These are phyloP conservation scores for Coniella vitis DNA, from an alignment of 2,329 filamentous ascomycete species.

Conservation along the genomic window DNA sequence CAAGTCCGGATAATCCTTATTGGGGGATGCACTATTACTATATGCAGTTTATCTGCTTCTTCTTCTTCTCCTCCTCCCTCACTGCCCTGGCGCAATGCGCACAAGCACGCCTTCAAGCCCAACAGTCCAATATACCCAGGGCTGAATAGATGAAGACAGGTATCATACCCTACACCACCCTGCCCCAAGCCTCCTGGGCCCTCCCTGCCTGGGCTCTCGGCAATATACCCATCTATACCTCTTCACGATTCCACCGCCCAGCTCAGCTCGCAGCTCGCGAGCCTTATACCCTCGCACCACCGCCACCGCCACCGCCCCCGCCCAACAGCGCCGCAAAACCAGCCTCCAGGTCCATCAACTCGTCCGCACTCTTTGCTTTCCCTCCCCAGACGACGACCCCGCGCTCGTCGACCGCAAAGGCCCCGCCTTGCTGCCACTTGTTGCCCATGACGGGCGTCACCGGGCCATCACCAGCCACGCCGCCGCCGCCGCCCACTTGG, in stretches of 20 bases:
- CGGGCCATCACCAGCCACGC: slow-evolving; percentile 31
- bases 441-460: slow-evolving; percentile 41
- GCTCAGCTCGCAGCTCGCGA: too few species aligned
- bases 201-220: too few species aligned
- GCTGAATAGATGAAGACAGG: slow-evolving; percentile 2
- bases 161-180: too few species aligned
- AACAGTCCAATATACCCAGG: too few species aligned
- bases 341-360: slow-evolving; percentile 48
- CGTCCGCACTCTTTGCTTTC: slow-evolving; percentile 41
- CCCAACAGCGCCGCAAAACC: slow-evolving; percentile 30
- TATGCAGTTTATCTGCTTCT: slow-evolving; percentile 1
- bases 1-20: too few species aligned
- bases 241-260: too few species aligned
- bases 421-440: slow-evolving; percentile 49
- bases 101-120: too few species aligned
- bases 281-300: slow-evolving; percentile 23
- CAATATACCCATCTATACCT: too few species aligned
- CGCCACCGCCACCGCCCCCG: slow-evolving; percentile 29
- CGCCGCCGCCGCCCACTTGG: slow-evolving; percentile 25
- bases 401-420: slow-evolving; percentile 43
- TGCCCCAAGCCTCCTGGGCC: too few species aligned
- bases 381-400: slow-evolving; percentile 45
- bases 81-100: too few species aligned
- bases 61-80: not conserved
- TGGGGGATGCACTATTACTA: not conserved